These are phyloP conservation scores for Moringa oleifera DNA, from an alignment of 345 rosid genomes.

Conservation along the genomic window DNA sequence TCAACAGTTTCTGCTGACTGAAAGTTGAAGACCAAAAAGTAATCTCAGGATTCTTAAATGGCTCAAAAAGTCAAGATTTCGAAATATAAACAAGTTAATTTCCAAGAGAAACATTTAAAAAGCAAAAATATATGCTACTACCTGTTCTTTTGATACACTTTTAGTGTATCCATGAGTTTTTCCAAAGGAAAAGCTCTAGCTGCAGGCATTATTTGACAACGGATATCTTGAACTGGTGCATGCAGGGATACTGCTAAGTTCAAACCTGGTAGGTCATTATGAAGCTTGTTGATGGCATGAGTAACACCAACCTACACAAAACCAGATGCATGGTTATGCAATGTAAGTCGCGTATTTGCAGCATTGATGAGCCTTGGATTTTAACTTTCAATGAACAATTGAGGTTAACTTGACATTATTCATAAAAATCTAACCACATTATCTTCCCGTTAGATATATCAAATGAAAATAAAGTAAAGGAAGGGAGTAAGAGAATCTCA, in stretches of 20 bases:
- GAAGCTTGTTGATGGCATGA: slow-evolving; percentile 90
- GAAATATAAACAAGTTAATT: slow-evolving; percentile 9
- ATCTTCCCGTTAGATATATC: neutral
- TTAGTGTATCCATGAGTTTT: slow-evolving; percentile 79
- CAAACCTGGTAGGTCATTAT: slow-evolving; percentile 81
- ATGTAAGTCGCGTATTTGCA: slow-evolving; percentile 15
- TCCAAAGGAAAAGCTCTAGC: slow-evolving; percentile 95
- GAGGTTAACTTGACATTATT: neutral
- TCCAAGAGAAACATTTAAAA: neutral
- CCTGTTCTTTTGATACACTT: slow-evolving; percentile 74
- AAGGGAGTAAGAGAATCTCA: neutral
- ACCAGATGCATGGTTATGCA: slow-evolving; percentile 17
- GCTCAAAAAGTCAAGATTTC: neutral
- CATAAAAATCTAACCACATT: too few species aligned
- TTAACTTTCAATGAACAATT: neutral
- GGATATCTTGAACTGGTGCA: slow-evolving; percentile 93
- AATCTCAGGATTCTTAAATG: neutral
- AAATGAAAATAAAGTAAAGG: neutral
- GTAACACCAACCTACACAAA: slow-evolving; percentile 78
- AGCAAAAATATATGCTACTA: slow-evolving; percentile 13
- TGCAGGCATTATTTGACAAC: slow-evolving; percentile 96
- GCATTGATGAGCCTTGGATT: slow-evolving; percentile 4
- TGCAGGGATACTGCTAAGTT: slow-evolving; percentile 97
- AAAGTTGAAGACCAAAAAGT: slow-evolving; percentile 13
- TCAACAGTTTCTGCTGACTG: slow-evolving; percentile 78